Base-by-base conservation (phyloP, 140 eudicot genomes). In the Ambrosia hybrid region DNA sequence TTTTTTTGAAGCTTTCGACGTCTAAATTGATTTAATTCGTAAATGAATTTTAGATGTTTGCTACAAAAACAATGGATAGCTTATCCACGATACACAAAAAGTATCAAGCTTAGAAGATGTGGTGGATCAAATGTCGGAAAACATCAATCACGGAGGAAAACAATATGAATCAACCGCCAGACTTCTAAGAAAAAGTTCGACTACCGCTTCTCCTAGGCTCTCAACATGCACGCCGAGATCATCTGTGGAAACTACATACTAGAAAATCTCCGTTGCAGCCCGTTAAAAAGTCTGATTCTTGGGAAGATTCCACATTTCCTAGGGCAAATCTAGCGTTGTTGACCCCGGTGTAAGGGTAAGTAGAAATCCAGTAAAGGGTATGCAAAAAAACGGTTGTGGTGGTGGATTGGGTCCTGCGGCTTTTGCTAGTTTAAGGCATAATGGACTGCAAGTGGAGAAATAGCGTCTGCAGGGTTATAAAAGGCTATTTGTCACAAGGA, bases 161-260 rank as follows among this genome's bases (percentile, higher is more conserved):
- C 74, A 53, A 78, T 70, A 84, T 4, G 88, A 92, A 67, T 72
- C 76, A 26, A 63, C 87, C 39, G 41, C 82, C 10, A 80, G 79
- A 81, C 37, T 83, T 74, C 63, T 77, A 56, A 90, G 81, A 61
- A 86, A 67, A 62, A 77, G 82, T 78, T 79, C 91, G 14, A 79
- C 80, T 65, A 69, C 81, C 61, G 79, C 77, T 77, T 85, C 96
- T 71, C 96, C 98, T 67, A 85, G 87, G 75, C 85, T 92, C 68
- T 89, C 98, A 51, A 84, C 86, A 14, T 79, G 87, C 85, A 86
- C 95, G 21, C 91, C 96, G 43, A 74, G 95, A 79, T 72, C 87
- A 33, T 92, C 98, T 5, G 81, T 87, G 7, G 95, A 89, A n/a
- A 65, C 72, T 78, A 70, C 76, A 74, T 21, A 78, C 57, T 34